These are phyloP conservation scores for Tetracladium maxilliforme DNA, from an alignment of 2,329 filamentous ascomycete genomes.

Conservation along the genomic window DNA sequence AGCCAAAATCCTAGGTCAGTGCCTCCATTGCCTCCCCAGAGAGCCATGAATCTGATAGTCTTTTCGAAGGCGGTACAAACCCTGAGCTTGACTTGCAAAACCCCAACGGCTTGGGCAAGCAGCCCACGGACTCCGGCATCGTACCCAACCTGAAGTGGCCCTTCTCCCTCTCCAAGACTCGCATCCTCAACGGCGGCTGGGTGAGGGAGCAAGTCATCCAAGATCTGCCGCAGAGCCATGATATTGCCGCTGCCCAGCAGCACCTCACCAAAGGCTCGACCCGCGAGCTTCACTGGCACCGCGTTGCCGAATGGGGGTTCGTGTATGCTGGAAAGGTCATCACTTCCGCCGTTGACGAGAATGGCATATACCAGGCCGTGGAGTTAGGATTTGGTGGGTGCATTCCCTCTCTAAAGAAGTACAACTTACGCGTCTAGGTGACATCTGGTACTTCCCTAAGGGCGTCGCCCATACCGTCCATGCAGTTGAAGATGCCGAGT, in stretches of 20 bases:
- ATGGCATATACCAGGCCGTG: slow-evolving; percentile 38
- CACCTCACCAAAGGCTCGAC: slow-evolving; percentile 52
- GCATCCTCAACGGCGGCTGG: slow-evolving; percentile 49
- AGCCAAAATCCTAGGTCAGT: slow-evolving; percentile 37
- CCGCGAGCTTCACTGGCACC: slow-evolving; percentile 53
- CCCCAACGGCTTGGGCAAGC: slow-evolving; percentile 45
- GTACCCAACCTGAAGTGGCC: slow-evolving; percentile 57
- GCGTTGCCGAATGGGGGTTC: slow-evolving; percentile 54
- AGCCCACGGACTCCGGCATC: slow-evolving; percentile 45
- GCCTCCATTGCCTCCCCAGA: background rate
- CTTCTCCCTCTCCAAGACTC: slow-evolving; percentile 52
- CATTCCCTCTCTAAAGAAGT: no score
- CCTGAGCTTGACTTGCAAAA: slow-evolving; percentile 44
- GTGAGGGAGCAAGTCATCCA: slow-evolving; percentile 49
- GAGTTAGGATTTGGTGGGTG: slow-evolving; percentile 42
- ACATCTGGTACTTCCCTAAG: slow-evolving; percentile 58
- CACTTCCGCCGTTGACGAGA: slow-evolving; percentile 46
- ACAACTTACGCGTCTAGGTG: no score
- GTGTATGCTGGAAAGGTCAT: slow-evolving; percentile 42
- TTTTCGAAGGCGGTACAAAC: slow-evolving; percentile 43
- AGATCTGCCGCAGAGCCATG: slow-evolving; percentile 50
- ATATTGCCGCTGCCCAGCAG: slow-evolving; percentile 54
- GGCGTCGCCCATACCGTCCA: slow-evolving; percentile 49
- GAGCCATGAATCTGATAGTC: background rate
- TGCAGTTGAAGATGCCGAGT: slow-evolving; percentile 50